Percentiles rank a stretch among this genome's conserved stretches.
Conservation (phyloP, 2,329 filamentous ascomycete species). For the Lecanicillium sp. region DNA sequence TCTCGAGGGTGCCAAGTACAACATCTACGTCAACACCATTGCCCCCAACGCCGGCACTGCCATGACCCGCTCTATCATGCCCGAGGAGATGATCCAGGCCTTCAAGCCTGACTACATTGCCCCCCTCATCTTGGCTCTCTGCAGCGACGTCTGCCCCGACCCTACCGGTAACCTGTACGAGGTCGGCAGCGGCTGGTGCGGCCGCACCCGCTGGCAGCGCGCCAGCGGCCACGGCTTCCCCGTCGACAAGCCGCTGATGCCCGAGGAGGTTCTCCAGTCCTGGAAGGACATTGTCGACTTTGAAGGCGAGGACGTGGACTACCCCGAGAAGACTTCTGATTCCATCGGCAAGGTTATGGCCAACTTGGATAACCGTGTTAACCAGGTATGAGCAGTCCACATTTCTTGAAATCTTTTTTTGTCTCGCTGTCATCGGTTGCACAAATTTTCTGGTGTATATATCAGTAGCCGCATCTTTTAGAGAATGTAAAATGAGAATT, state of each 20-base stretch:
- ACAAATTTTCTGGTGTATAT: constrained; percentile 9
- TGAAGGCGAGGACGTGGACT: constrained; percentile 76
- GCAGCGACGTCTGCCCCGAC: constrained; percentile 77
- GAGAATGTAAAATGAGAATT: constrained; percentile 4
- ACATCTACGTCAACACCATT: constrained; percentile 97
- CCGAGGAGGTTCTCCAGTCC: constrained; percentile 70
- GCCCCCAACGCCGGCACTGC: constrained; percentile 93
- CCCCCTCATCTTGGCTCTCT: constrained; percentile 78
- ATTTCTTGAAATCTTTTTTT: constrained; percentile 10
- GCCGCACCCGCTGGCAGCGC: constrained; percentile 90
- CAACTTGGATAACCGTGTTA: constrained; percentile 72
- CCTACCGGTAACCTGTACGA: constrained; percentile 87
- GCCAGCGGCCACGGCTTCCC: constrained; percentile 87
- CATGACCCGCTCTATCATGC: constrained; percentile 91
- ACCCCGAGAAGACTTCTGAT: constrained; percentile 73
- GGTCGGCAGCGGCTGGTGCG: constrained; percentile 90
- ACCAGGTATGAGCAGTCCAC: constrained; percentile 47
- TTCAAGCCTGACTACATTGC: constrained; percentile 99
- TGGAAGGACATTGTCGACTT: constrained; percentile 81
- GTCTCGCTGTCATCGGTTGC: constrained; percentile 12
- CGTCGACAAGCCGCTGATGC: constrained; percentile 71
- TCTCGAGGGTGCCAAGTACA: constrained; percentile 90
- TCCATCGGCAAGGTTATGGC: constrained; percentile 69
- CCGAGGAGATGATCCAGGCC: constrained; percentile 94
- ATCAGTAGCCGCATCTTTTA: constrained; percentile 1